Conservation (phyloP, 345 rosid genomes). For the Camelina sativa region DNA sequence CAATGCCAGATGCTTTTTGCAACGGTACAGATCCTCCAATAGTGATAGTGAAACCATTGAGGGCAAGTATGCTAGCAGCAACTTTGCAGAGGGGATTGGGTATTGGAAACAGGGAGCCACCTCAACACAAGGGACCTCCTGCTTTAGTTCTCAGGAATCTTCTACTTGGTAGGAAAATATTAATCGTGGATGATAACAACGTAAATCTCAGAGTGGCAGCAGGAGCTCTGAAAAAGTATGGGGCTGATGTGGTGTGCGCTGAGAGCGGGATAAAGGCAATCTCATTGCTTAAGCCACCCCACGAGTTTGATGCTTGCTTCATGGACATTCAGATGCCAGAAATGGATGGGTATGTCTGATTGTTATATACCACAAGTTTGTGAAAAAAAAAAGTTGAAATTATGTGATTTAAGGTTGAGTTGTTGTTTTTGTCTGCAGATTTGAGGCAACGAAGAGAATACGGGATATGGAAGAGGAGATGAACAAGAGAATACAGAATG, state of each 20-base stretch:
- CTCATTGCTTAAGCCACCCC: slow-evolving; percentile 69
- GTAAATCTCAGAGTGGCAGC: slow-evolving; percentile 93
- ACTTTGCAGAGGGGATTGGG: slow-evolving; percentile 80
- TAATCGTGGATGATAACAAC: slow-evolving; percentile 82
- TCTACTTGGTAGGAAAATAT: slow-evolving; percentile 77
- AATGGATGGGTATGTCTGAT: slow-evolving; percentile 86
- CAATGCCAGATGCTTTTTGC: slow-evolving; percentile 15
- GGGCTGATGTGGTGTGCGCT: slow-evolving; percentile 86
- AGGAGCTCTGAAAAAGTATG: slow-evolving; percentile 87
- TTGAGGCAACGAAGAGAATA: slow-evolving; percentile 78
- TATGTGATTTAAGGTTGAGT: background rate
- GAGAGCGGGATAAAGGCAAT: slow-evolving; percentile 73
- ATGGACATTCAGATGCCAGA: slow-evolving; percentile 99
- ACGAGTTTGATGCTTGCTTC: slow-evolving; percentile 91
- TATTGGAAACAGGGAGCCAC: slow-evolving; percentile 59
- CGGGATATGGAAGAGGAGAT: slow-evolving; percentile 60
- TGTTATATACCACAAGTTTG: slow-evolving; percentile 5
- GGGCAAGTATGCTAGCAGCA: slow-evolving; percentile 86
- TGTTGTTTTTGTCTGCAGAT: slow-evolving; percentile 48
- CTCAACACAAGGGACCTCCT: slow-evolving; percentile 66
- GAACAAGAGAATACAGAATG: slow-evolving; percentile 53
- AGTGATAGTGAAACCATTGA: slow-evolving; percentile 78
- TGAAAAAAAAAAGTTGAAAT: background rate
- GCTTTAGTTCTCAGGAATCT: slow-evolving; percentile 60
- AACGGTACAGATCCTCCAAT: slow-evolving; percentile 47